phyloP scores from a whole-genome alignment of 1,284 basidiomycete genomes.

The Sporisorium reilianum region DNA sequence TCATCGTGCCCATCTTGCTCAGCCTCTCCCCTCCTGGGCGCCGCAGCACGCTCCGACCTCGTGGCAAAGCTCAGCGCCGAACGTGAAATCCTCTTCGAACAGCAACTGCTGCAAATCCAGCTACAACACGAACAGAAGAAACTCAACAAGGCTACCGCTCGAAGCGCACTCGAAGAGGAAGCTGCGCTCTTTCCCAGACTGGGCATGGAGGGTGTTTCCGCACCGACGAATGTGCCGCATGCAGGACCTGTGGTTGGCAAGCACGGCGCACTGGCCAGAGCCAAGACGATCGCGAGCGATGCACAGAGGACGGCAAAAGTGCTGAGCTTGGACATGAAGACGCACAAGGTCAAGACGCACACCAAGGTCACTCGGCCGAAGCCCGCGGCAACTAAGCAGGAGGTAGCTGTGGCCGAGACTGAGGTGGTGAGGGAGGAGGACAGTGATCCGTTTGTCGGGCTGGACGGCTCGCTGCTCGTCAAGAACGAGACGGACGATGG shows the following conservation, averaged over 20 bases:
- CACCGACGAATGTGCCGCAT: background rate
- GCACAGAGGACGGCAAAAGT: constrained; percentile 51
- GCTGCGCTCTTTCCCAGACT: constrained; percentile 39
- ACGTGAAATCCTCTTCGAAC: constrained; percentile 38
- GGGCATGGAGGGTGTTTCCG: constrained; percentile 10
- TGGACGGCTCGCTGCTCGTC: constrained; percentile 32
- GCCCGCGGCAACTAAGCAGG: background rate
- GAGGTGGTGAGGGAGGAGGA: constrained; percentile 9
- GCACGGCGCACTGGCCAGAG: constrained; percentile 43
- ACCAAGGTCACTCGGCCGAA: constrained; percentile 24
- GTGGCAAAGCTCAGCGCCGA: constrained; percentile 36
- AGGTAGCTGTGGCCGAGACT: background rate
- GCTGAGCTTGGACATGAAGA: constrained; percentile 51
- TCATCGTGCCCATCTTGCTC: constrained; percentile 42
- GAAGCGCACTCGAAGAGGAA: constrained; percentile 27
- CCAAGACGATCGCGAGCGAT: constrained; percentile 42
- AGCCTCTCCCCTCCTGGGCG: constrained; percentile 30
- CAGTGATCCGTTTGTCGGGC: constrained; percentile 34
- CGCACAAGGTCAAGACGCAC: constrained; percentile 43
- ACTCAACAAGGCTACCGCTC: constrained; percentile 27
- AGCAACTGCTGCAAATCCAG: constrained; percentile 44
- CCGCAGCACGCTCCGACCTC: constrained; percentile 35
- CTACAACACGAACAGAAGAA: constrained; percentile 38
- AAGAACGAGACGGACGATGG: constrained; percentile 36
- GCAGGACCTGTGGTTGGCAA: constrained; percentile 36